Conservation (phyloP, 2,329 filamentous ascomycete genomes). For the Fusarium virguliforme region DNA sequence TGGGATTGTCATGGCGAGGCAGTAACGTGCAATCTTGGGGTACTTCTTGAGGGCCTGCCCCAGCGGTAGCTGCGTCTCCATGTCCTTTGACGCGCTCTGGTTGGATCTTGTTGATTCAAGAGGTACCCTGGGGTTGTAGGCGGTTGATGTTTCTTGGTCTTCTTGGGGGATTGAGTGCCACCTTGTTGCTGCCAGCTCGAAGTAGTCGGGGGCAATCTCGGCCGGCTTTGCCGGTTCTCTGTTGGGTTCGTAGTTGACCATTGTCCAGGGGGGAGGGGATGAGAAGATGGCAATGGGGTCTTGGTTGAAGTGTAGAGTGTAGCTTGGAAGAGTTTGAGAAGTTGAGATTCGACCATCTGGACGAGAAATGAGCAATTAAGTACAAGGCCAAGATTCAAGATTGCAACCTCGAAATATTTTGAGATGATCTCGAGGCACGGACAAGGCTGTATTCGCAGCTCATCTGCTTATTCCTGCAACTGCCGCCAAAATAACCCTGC, state of each 20-base stretch:
- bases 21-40: slow-evolving; percentile 50
- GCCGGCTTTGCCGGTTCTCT: slow-evolving; percentile 16
- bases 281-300: not conserved
- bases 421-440: slow-evolving; percentile 7
- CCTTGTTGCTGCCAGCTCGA: slow-evolving; percentile 32
- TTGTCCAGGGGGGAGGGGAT: not conserved
- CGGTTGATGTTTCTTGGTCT: slow-evolving; percentile 11
- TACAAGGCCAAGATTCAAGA: not conserved
- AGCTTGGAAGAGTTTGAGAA: not conserved
- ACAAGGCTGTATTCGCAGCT: slow-evolving; percentile 1
- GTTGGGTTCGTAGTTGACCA: slow-evolving; percentile 24
- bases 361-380: slow-evolving; percentile 5
- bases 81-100: not conserved
- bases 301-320: not conserved
- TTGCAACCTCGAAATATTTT: not conserved
- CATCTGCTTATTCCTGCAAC: not conserved
- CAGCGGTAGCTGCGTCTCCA: slow-evolving; percentile 44
- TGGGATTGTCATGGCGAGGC: slow-evolving; percentile 49
- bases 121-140: slow-evolving; percentile 20
- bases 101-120: not conserved
- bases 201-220: slow-evolving; percentile 18
- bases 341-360: not conserved
- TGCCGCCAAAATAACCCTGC: slow-evolving; percentile 16
- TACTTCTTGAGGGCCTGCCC: slow-evolving; percentile 49
- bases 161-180: slow-evolving; percentile 28